Conservation (phyloP, 495 filamentous ascomycete genomes). For the Penicillium tannophilum region DNA sequence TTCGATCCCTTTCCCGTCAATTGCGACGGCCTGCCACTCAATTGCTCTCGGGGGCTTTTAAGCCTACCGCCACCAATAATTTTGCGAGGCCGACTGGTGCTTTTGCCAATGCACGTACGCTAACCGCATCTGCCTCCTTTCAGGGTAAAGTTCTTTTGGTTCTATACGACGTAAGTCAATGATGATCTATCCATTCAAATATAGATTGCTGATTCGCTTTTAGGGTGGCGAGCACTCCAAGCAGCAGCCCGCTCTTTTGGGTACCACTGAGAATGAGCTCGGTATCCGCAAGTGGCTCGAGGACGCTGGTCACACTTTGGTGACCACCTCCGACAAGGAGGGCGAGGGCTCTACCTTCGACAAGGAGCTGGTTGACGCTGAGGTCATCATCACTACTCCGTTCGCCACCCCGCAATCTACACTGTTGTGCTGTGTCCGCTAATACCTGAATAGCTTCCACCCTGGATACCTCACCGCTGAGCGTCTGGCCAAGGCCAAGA, state of each 20-base stretch:
- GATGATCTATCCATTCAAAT: neutral
- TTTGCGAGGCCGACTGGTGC: conserved; percentile 35
- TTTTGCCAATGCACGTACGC: conserved; percentile 48
- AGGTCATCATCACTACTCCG: conserved; percentile 99
- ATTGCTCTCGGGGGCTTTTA: conserved; percentile 44
- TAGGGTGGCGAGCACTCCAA: conserved; percentile 70
- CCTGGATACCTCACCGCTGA: conserved; percentile 97
- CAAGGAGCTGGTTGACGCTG: conserved; percentile 91
- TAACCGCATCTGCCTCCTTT: conserved; percentile 57
- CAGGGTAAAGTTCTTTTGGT: conserved; percentile 77
- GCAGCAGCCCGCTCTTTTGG: conserved; percentile 82
- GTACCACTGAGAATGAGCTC: conserved; percentile 97
- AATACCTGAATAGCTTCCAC: conserved; percentile 74
- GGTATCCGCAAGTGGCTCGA: conserved; percentile 96
- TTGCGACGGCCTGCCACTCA: conserved; percentile 61
- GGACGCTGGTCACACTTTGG: conserved; percentile 89
- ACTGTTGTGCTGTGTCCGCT: conserved; percentile 7
- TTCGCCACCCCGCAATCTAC: conserved; percentile 48
- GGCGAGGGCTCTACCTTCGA: conserved; percentile 92
- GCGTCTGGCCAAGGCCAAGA: conserved; percentile 96
- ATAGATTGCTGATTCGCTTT: conserved; percentile 8
- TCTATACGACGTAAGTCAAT: conserved; percentile 70
- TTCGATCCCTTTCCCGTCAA: conserved; percentile 58
- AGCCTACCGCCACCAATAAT: conserved; percentile 21
- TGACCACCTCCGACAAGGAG: conserved; percentile 98